Evolutionary conservation across 106 monocot species (phyloP), one percentile per base, ranked within the genome.

Genomic region (Phalaenopsis aphrodite): DNA sequence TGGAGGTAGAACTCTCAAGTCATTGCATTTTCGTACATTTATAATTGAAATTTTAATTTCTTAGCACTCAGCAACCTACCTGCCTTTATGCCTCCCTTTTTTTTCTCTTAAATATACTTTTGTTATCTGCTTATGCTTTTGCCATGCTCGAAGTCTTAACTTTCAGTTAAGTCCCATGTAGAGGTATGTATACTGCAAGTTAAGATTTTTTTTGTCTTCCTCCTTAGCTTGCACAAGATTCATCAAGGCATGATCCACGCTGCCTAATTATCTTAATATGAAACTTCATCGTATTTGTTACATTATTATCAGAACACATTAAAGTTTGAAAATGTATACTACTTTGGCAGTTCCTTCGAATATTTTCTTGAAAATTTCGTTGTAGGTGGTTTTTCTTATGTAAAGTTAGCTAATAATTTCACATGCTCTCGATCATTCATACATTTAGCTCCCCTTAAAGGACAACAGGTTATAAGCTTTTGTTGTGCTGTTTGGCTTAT

Each of bases 1-100:
- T 83, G 92, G 92, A 94, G 97, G 97, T 97, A 87, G 57, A 6
- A 77, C 74, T 56, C 56, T 24, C 56, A 41, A 42, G 12, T 37
- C 43, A 8, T 42, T 74, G 74, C 74, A n/a, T 74, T 45, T 45
- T 74, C 4, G 41, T 74, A 45, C 39, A 2, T 38, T 69, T 21
- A 61, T 61, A 61, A 19, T 61, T 61, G n/a, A 61, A n/a, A 3
- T 38, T 39, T 30, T 38, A 2, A 69, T 10, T 2, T 69, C 8
- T 11, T 69, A 14, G 8, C 14, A 30, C 2, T 39, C 8, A 19
- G 69, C 30, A 11, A 12, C 38, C n/a, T 69, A 3, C n/a, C n/a
- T 39, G 30, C 11, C 11, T 14, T 69, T 10, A 4, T 45, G 43
- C 43, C 15, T 9, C 8, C n/a, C 69, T 69, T 37, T 24, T 56